Conservation (phyloP, 352 stramenopile genomes). For the Pythium scleroteichum region DNA sequence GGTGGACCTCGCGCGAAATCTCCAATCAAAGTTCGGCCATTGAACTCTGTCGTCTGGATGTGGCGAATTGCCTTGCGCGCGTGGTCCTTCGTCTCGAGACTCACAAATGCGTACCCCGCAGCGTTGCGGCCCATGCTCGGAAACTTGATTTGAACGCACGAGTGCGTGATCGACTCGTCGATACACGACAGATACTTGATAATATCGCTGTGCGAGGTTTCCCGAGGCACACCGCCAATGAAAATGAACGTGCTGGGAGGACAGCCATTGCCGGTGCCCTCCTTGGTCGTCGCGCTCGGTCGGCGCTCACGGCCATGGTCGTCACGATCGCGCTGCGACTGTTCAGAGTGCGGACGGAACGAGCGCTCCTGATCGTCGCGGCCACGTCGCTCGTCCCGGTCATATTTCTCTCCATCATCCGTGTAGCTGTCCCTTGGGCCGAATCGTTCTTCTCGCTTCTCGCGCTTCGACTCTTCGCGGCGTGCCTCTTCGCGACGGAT, state of each 20-base stretch:
- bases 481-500: slow-evolving; percentile 9
- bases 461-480: slow-evolving; percentile 12
- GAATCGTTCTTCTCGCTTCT: slow-evolving; percentile 18
- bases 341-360: not conserved
- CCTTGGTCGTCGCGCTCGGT: not conserved
- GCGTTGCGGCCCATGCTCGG: slow-evolving; percentile 23
- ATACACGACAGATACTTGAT: slow-evolving; percentile 51
- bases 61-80: slow-evolving; percentile 51
- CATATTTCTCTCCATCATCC: not conserved
- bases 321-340: slow-evolving; percentile 3
- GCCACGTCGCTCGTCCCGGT: slow-evolving; percentile 3
- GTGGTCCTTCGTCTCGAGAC: slow-evolving; percentile 49
- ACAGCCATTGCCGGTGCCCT: slow-evolving; percentile 29
- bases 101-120: slow-evolving; percentile 68
- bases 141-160: slow-evolving; percentile 65
- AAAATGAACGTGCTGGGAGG: slow-evolving; percentile 73
- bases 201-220: slow-evolving; percentile 45
- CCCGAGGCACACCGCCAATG: slow-evolving; percentile 58
- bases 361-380: not conserved
- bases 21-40: slow-evolving; percentile 39
- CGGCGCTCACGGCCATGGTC: slow-evolving; percentile 7
- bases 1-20: slow-evolving; percentile 75
- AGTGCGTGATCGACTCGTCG: slow-evolving; percentile 43
- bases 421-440: not conserved
- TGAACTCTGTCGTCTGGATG: slow-evolving; percentile 29